phyloP scores from a whole-genome alignment of 805 yeast species.

The Saturnispora dispora region DNA sequence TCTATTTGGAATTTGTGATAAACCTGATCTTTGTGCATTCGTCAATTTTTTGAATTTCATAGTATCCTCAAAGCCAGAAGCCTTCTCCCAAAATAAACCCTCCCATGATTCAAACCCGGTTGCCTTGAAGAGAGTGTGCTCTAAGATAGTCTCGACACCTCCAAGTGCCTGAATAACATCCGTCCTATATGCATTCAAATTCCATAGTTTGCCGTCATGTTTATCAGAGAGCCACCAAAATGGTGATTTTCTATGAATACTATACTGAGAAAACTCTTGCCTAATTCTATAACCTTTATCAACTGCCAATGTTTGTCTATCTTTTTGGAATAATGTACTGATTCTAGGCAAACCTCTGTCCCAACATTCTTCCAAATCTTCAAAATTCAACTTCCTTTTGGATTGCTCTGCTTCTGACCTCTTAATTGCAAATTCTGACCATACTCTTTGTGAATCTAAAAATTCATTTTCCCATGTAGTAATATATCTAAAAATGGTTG shows the following conservation, averaged over 20 bases:
- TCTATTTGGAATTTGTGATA: slow-evolving; percentile 95
- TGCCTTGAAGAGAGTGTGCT: slow-evolving; percentile 90
- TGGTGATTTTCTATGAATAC: slow-evolving; percentile 67
- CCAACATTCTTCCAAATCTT: slow-evolving; percentile 92
- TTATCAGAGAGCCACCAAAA: slow-evolving; percentile 95
- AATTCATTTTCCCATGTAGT: slow-evolving; percentile 97
- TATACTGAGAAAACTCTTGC: slow-evolving; percentile 65
- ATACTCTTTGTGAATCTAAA: slow-evolving; percentile 86
- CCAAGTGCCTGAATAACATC: slow-evolving; percentile 97
- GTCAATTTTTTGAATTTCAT: slow-evolving; percentile 91
- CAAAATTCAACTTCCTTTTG: slow-evolving; percentile 79
- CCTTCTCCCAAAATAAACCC: slow-evolving; percentile 97
- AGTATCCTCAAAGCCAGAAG: slow-evolving; percentile 94
- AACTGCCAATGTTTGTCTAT: slow-evolving; percentile 86
- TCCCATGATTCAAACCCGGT: slow-evolving; percentile 99
- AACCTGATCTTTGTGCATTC: slow-evolving; percentile 94
- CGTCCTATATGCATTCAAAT: slow-evolving; percentile 80
- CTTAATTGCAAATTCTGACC: slow-evolving; percentile 94
- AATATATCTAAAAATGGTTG: slow-evolving; percentile 87
- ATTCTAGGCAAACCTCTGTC: slow-evolving; percentile 96
- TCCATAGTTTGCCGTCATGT: slow-evolving; percentile 96
- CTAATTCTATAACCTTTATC: slow-evolving; percentile 90
- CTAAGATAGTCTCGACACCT: slow-evolving; percentile 91
- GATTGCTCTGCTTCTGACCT: slow-evolving; percentile 80
- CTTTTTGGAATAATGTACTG: slow-evolving; percentile 89